Evolutionary conservation across 306 rosid genomes (phyloP).

Genomic region (Rubus idaeus): DNA sequence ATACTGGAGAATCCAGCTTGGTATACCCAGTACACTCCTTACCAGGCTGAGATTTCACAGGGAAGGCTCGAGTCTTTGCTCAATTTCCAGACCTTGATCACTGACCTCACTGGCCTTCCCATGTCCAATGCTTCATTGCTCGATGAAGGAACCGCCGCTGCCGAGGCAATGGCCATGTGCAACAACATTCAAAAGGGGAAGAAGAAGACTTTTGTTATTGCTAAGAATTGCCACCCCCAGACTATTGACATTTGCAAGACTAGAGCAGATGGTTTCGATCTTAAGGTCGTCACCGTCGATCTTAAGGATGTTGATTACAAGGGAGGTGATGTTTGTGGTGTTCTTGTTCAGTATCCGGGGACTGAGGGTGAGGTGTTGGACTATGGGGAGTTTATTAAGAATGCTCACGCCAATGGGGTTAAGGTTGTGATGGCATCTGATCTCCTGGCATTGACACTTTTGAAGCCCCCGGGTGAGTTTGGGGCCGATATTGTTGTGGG

Average conservation of each 20-base stretch:
- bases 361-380: slow-evolving; percentile 98
- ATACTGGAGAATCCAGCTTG: slow-evolving; percentile 98
- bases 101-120: slow-evolving; percentile 93
- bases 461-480: slow-evolving; percentile 95
- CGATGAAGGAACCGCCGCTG: slow-evolving; percentile 99
- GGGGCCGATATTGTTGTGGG: slow-evolving; percentile 99
- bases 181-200: slow-evolving; percentile 81
- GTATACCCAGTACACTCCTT: slow-evolving; percentile 98
- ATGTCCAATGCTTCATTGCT: slow-evolving; percentile 99
- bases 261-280: slow-evolving; percentile 89
- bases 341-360: slow-evolving; percentile 97
- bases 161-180: slow-evolving; percentile 99
- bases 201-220: slow-evolving; percentile 88
- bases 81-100: slow-evolving; percentile 79
- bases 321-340: slow-evolving; percentile 95
- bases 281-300: slow-evolving; percentile 63
- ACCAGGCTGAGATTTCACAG: slow-evolving; percentile 98
- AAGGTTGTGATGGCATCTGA: slow-evolving; percentile 99
- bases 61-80: slow-evolving; percentile 92
- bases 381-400: slow-evolving; percentile 83
- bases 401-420: slow-evolving; percentile 89
- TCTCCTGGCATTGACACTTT: slow-evolving; percentile 74
- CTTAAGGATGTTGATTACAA: slow-evolving; percentile 77
- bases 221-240: slow-evolving; percentile 89
- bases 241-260: slow-evolving; percentile 85